Base-by-base conservation (phyloP, 2,329 filamentous ascomycete genomes). In the Curvularia sp. region DNA sequence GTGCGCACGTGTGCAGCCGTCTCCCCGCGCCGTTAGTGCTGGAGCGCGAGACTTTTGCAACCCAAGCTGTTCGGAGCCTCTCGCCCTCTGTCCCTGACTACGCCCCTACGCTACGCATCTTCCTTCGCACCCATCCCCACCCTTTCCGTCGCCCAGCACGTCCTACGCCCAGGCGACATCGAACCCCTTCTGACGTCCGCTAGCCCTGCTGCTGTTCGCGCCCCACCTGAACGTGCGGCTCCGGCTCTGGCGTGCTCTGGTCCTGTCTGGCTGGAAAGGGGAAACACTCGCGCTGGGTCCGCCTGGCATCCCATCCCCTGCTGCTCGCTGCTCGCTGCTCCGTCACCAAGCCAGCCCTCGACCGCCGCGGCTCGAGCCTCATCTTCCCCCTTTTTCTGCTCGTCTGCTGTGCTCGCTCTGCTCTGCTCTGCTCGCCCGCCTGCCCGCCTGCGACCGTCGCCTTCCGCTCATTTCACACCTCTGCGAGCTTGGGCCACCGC, bases 201-300 rank as follows among this genome's bases (percentile, higher is more conserved):
- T 60, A 9, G 24, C 42, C 43, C 43, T 46, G 43, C 26, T 18
- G 24, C 24, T 60, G 62, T 50, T 59, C 28, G 28, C 60, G 62
- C 63, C 65, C 67, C 69, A 63, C 67, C 60, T 8, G 48, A 48
- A 51, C 47, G 62, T 60, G 61, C 64, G 61, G 70, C 66, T 60
- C 57, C 20, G 39, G 39, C 28, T 31, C 28, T 31, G 28, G 28
- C 28, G 4, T 28, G 26, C 8, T 31, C 28, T 31, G 6, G 28
- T 31, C 5, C 28, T 28, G 26, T 60, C 58, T 42, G 20, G 39
- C 12, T 42, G 10, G 64, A 68, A 63, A 67, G 70, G 70, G 64
- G 53, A 55, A 55, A 55, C 47, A 22, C 8, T 41, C 20, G 46
- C 38, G 56, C 52, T 47, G 46, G 56, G 56, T 55, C 52, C 56